Percentiles rank a stretch among this genome's conserved stretches.
Conservation (phyloP, 257 asterid genomes). For the Jasminum sambac region DNA sequence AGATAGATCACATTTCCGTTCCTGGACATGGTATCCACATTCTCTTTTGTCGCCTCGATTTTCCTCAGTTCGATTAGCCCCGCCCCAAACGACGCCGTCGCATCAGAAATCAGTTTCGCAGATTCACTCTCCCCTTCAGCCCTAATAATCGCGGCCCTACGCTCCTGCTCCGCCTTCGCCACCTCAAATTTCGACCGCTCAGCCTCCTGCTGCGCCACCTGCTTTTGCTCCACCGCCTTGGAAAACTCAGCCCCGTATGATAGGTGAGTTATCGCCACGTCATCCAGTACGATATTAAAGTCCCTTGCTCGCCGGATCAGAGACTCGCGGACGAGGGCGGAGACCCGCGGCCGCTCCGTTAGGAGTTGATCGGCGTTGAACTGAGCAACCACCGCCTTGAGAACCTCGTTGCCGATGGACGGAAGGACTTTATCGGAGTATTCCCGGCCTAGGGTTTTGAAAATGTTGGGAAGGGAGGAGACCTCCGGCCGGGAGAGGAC, state of each 20-base stretch:
- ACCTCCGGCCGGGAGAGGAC: constrained; percentile 91
- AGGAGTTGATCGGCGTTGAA: constrained; percentile 93
- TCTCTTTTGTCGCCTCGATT: constrained; percentile 48
- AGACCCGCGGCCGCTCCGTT: constrained; percentile 92
- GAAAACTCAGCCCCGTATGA: constrained; percentile 92
- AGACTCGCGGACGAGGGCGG: constrained; percentile 86
- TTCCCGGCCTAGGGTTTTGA: constrained; percentile 84
- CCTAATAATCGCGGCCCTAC: constrained; percentile 34
- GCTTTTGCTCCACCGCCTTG: constrained; percentile 96
- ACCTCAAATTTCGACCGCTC: constrained; percentile 94
- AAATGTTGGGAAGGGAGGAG: constrained; percentile 57
- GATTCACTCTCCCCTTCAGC: constrained; percentile 59
- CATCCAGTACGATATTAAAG: constrained; percentile 82
- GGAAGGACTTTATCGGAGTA: constrained; percentile 95
- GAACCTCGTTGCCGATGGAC: constrained; percentile 87
- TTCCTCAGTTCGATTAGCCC: constrained; percentile 45
- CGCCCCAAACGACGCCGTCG: constrained; percentile 43
- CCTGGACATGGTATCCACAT: constrained; percentile 42
- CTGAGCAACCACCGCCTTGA: constrained; percentile 89
- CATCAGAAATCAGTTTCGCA: constrained; percentile 49
- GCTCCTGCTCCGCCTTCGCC: constrained; percentile 75
- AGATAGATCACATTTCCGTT: constrained; percentile 39
- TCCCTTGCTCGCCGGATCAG: constrained; percentile 82
- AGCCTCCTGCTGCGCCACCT: constrained; percentile 98
- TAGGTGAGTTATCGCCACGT: constrained; percentile 90